Conservation (phyloP, 192 early-diverging fungal genomes). For the Umbelopsis sp. region DNA sequence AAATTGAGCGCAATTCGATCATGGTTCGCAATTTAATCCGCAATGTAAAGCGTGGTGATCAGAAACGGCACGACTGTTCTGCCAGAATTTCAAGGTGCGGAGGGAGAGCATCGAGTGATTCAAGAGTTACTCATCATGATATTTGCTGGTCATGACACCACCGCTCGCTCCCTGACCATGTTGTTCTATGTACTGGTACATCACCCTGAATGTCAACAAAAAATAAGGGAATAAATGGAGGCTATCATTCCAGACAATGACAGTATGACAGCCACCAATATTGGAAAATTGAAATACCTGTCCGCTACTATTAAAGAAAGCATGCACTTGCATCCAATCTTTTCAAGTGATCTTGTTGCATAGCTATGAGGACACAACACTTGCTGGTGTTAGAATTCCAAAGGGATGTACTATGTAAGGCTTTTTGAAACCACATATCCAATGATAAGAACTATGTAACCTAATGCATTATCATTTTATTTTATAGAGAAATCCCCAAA, state of each 20-base stretch:
- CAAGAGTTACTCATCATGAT: slow-evolving; percentile 44
- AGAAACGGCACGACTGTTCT: background rate
- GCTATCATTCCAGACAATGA: background rate
- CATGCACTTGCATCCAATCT: slow-evolving; percentile 22
- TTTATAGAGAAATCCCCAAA: background rate
- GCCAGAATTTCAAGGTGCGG: background rate
- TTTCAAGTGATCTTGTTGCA: background rate
- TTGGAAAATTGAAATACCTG: slow-evolving; percentile 3
- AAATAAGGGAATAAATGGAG: slow-evolving; percentile 34
- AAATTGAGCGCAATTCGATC: background rate
- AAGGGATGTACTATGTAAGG: slow-evolving; percentile 31
- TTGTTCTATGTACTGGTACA: slow-evolving; percentile 31
- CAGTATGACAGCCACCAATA: background rate
- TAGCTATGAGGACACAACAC: background rate
- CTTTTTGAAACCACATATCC: background rate
- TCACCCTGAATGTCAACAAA: slow-evolving; percentile 31
- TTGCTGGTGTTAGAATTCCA: slow-evolving; percentile 40
- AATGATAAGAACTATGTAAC: background rate
- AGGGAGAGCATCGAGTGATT: slow-evolving; percentile 15
- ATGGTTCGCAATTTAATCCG: background rate
- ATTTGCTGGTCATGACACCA: slow-evolving; percentile 51
- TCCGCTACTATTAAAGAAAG: slow-evolving; percentile 25
- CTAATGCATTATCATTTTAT: too few species aligned
- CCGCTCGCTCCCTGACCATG: slow-evolving; percentile 34
- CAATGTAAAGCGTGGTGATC: background rate